Evolutionary conservation across 2,329 filamentous ascomycete species (phyloP), one percentile per base, ranked within the genome.

Genomic region (Aspergillus novofumigatus): DNA sequence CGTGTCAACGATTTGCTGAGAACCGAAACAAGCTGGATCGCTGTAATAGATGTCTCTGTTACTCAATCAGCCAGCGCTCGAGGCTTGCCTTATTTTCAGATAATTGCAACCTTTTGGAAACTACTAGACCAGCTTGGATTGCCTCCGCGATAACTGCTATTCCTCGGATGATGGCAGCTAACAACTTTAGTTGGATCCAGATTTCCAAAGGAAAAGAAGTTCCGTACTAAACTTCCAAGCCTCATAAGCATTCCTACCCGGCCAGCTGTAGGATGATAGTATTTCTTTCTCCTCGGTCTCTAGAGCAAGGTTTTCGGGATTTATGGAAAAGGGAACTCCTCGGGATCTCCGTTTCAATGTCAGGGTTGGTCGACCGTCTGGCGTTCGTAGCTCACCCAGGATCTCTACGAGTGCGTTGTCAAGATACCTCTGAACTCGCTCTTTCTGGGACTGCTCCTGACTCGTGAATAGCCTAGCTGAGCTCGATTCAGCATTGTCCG

Each of bases 41-140:
- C 78, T 80, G 65, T 88, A 88, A 64, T 83, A 88, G 29, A 88
- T 81, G 61, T 87, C 85, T 59, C 85, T 86, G 57, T 21, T 26
- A 4, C 20, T 38, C 14, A n/a, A 28, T 48, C 41, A 51, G 49
- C 17, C 32, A 23, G 11, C 44, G 35, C 25, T 23, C 28, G 17
- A 47, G 21, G 20, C 20, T 14, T 47, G 5, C 21, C 23, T 7
- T 23, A 7, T 26, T 23, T 26, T 25, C 6, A 17, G 32, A 7
- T 25, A 4, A 47, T 7, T n/a, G 9, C 49, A 52, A 83, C 83
- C 83, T 78, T 67, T 86, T 87, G 0, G 83, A 84, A 58, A 85
- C 75, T 9, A 80, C 67, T 20, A 77, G 68, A 47, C 80, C 75
- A 2, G 74, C 73, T 7, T 75, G 64, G 21, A 86, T 70, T 5